Percentiles rank a stretch among this genome's conserved stretches.
Evolutionary conservation across 306 rosid species (phyloP).

Genomic region (Abrus pulchellus): DNA sequence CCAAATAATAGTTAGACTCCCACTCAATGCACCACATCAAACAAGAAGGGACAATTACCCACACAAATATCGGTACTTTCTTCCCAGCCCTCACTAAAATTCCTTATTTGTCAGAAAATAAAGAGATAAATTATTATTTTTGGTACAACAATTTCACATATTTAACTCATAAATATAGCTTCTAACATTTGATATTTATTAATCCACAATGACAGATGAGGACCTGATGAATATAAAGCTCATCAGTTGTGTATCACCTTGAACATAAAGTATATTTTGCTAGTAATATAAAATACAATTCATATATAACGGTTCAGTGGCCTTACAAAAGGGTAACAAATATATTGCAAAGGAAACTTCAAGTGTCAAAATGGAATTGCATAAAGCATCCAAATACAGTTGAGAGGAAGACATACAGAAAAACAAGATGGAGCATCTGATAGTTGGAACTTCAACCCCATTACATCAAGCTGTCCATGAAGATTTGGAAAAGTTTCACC

Average conservation of each 20-base stretch:
- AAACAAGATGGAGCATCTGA: constrained; percentile 85
- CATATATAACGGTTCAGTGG: background rate
- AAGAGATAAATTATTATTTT: background rate
- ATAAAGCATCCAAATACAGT: constrained; percentile 39
- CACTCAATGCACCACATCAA: constrained; percentile 7
- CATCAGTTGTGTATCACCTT: background rate
- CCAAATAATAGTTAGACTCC: background rate
- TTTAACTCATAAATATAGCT: background rate
- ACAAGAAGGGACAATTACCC: constrained; percentile 10
- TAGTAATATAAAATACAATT: constrained; percentile 20
- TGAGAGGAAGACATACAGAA: constrained; percentile 66
- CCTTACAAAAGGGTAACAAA: constrained; percentile 15
- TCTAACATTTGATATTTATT: constrained; percentile 32
- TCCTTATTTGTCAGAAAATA: constrained; percentile 18
- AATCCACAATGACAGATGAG: constrained; percentile 28
- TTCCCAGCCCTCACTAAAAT: constrained; percentile 1
- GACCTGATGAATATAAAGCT: constrained; percentile 28
- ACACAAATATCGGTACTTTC: background rate
- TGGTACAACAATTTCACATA: background rate
- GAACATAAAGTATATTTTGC: constrained; percentile 41
- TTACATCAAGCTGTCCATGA: constrained; percentile 91
- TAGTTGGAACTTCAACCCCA: constrained; percentile 81
- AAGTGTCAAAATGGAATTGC: constrained; percentile 33
- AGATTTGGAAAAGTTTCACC: constrained; percentile 91
- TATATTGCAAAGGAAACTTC: constrained; percentile 31